Percentiles rank a stretch among this genome's conserved stretches.
Evolutionary conservation across 2,329 filamentous ascomycete genomes (phyloP).

Genomic region (Fusarium sp.): DNA sequence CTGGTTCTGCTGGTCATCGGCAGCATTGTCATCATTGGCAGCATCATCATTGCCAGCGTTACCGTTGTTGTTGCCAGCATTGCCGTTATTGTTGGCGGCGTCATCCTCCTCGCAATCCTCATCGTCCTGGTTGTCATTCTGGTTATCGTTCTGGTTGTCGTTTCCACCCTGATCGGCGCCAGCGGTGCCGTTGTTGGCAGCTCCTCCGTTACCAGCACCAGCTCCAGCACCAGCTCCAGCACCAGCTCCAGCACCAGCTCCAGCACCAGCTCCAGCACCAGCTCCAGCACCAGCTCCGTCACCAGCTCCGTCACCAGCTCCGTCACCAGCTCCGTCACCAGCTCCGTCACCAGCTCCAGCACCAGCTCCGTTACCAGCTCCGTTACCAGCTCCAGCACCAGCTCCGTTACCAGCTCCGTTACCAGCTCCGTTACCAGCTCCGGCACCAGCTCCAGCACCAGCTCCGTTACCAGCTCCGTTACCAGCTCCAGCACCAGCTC

Average conservation of each 20-base stretch:
- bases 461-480: no score
- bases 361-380: no score
- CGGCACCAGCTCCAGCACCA: slow-evolving; percentile 43
- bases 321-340: slow-evolving; percentile 48
- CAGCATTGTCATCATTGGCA: background rate
- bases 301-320: slow-evolving; percentile 46
- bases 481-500: no score
- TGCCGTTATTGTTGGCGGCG: background rate
- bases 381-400: background rate
- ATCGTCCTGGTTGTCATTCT: slow-evolving; percentile 3
- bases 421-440: slow-evolving; percentile 2
- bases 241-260: slow-evolving; percentile 2
- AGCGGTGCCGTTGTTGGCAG: slow-evolving; percentile 23
- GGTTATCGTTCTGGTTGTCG: slow-evolving; percentile 4
- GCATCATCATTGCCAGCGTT: background rate
- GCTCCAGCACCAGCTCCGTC: slow-evolving; percentile 47
- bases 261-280: slow-evolving; percentile 43
- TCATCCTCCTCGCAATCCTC: slow-evolving; percentile 13
- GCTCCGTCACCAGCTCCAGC: slow-evolving; percentile 47
- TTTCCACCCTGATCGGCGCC: background rate
- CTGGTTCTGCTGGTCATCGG: no score
- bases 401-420: background rate
- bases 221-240: background rate
- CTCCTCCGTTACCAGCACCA: background rate
- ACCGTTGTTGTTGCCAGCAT: background rate